Percentiles rank a stretch among this genome's conserved stretches.
Conservation (phyloP, 73 alveolate species). For the Paramecium sonneborni region DNA sequence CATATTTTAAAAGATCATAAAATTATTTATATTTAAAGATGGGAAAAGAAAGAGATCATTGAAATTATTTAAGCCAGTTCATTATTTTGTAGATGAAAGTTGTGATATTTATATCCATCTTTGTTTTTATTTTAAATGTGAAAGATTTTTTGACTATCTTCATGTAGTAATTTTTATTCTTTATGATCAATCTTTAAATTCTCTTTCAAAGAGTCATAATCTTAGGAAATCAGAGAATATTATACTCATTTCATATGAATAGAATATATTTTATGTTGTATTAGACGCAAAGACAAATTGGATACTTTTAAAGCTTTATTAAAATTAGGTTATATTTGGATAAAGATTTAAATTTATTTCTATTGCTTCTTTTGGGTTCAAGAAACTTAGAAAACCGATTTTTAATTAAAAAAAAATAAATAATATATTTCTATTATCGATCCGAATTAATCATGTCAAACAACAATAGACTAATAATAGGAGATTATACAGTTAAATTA, state of each 20-base stretch:
- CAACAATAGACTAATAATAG: too few species aligned
- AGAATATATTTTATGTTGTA: neutral
- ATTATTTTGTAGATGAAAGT: neutral
- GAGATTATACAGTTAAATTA: neutral
- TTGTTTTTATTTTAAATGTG: neutral
- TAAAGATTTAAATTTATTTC: too few species aligned
- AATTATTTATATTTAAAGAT: neutral
- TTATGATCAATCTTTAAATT: neutral
- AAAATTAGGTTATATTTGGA: too few species aligned
- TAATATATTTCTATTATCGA: too few species aligned
- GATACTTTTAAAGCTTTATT: neutral
- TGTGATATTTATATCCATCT: neutral
- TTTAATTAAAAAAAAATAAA: too few species aligned
- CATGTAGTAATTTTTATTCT: neutral
- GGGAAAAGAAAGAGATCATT: neutral
- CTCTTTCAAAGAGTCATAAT: neutral
- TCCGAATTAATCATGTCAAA: too few species aligned
- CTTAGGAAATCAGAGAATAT: conserved; percentile 51
- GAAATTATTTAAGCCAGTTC: neutral
- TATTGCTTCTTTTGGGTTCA: too few species aligned
- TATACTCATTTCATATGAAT: conserved; percentile 54
- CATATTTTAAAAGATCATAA: neutral
- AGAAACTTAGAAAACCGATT: too few species aligned
- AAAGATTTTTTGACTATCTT: neutral
- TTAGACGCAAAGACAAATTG: neutral